A percentile compares a stretch with the other conserved stretches of the same genome.
phyloP scores from a whole-genome alignment of 2,329 filamentous ascomycete species.

The Fusarium buharicum region DNA sequence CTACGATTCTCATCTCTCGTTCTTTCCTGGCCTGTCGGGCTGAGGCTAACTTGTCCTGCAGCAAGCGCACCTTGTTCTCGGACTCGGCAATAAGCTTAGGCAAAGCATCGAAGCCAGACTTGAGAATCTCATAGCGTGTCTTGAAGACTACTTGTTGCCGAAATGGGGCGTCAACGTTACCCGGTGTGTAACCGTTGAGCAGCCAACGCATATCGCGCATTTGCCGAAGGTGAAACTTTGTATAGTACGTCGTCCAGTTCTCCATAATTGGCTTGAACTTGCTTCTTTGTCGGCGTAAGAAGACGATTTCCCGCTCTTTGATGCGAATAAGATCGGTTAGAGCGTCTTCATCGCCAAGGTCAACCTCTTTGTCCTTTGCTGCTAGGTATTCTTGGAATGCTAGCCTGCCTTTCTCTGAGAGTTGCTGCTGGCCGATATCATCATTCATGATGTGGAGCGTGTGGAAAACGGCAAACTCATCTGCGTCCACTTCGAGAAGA shows the following conservation, averaged over 20 bases:
- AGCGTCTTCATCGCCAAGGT: not conserved
- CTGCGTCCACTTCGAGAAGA: not conserved
- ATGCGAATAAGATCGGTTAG: not conserved
- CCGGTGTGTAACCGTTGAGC: no score
- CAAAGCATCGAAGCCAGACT: not conserved
- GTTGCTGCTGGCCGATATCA: not conserved
- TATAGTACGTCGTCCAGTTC: not conserved
- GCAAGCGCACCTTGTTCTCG: not conserved
- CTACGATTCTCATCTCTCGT: no score
- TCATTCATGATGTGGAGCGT: not conserved
- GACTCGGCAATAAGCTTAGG: not conserved
- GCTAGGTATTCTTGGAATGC: not conserved
- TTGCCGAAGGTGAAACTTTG: no score
- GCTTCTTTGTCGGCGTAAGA: not conserved
- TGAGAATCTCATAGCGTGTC: not conserved
- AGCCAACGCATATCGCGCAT: no score
- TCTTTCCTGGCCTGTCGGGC: not conserved
- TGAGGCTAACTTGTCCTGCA: not conserved
- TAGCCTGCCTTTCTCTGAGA: not conserved
- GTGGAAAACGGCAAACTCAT: not conserved
- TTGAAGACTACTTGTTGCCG: not conserved
- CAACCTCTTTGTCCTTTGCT: not conserved
- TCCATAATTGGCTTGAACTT: not conserved
- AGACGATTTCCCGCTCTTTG: not conserved
- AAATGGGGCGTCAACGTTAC: not conserved